Evolutionary conservation across 192 early-diverging fungal genomes (phyloP).

Genomic region (Funneliformis mosseae): DNA sequence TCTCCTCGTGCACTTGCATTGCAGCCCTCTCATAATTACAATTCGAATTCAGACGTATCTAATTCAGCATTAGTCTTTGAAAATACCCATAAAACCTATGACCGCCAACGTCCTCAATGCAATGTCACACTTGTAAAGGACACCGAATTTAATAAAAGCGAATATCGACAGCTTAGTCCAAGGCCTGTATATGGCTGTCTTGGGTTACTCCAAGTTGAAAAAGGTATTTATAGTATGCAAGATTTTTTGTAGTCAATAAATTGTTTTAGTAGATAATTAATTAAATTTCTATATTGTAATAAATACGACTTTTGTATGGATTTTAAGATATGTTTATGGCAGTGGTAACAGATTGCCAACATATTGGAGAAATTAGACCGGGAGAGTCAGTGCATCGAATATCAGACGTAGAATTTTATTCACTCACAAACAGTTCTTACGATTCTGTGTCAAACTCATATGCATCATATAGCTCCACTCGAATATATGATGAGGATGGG

Average conservation of each 20-base stretch:
- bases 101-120: not conserved
- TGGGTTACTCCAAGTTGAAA: conserved; percentile 51
- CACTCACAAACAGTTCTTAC: conserved; percentile 70
- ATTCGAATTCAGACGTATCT: not conserved
- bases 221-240: conserved; percentile 46
- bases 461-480: conserved; percentile 40
- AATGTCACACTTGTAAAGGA: conserved; percentile 8
- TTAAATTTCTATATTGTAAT: conserved; percentile 34
- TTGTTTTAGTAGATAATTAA: conserved; percentile 5
- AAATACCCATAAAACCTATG: not conserved
- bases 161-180: not conserved
- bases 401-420: conserved; percentile 73
- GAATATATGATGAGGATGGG: conserved; percentile 45
- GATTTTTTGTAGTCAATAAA: not conserved
- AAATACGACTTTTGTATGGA: conserved; percentile 36
- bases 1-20: not conserved
- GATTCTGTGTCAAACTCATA: conserved; percentile 52
- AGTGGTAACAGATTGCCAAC: conserved; percentile 66
- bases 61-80: conserved; percentile 8
- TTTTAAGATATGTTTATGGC: conserved; percentile 70
- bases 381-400: conserved; percentile 73
- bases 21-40: not conserved
- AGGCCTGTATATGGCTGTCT: conserved; percentile 56
- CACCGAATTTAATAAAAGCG: not conserved
- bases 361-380: conserved; percentile 60